These are phyloP conservation scores for Phytopythium boreale DNA, from an alignment of 352 stramenopile genomes.

Conservation along the genomic window DNA sequence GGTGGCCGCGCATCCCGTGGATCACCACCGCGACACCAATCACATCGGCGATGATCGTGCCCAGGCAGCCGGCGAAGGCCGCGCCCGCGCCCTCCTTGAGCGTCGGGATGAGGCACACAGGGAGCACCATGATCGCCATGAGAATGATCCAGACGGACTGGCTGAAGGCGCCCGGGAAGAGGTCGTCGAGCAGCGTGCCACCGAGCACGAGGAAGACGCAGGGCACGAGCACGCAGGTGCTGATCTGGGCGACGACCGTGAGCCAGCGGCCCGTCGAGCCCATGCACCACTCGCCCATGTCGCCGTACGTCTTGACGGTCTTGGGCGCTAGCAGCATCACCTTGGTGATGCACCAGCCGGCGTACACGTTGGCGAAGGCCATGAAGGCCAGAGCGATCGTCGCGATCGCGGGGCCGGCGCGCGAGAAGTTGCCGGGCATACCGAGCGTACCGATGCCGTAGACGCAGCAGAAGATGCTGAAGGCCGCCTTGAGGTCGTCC, in stretches of 20 bases:
- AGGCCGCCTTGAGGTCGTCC: slow-evolving; percentile 54
- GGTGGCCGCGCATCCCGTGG: not conserved
- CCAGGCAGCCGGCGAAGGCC: slow-evolving; percentile 39
- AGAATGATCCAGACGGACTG: slow-evolving; percentile 32
- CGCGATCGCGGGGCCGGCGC: slow-evolving; percentile 37
- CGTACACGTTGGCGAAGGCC: slow-evolving; percentile 59
- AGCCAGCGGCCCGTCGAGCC: slow-evolving; percentile 47
- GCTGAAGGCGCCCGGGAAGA: slow-evolving; percentile 26
- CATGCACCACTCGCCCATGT: slow-evolving; percentile 51
- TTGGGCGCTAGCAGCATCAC: slow-evolving; percentile 48
- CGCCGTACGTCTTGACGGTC: slow-evolving; percentile 44
- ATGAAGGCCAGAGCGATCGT: slow-evolving; percentile 52
- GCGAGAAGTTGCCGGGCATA: slow-evolving; percentile 68
- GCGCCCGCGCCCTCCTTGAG: slow-evolving; percentile 40
- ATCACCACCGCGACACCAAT: slow-evolving; percentile 32
- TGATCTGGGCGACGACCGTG: slow-evolving; percentile 41
- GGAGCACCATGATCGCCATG: slow-evolving; percentile 34
- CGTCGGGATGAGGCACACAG: slow-evolving; percentile 41
- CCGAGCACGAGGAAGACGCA: slow-evolving; percentile 34
- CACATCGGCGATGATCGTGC: slow-evolving; percentile 43
- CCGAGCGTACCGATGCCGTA: slow-evolving; percentile 65
- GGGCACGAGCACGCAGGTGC: slow-evolving; percentile 45
- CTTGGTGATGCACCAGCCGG: slow-evolving; percentile 39
- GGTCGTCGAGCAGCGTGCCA: slow-evolving; percentile 20
- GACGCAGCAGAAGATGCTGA: slow-evolving; percentile 24